Evolutionary conservation across 768 basidiomycete species (phyloP), one percentile per base, ranked within the genome.

Genomic region (Kwoniella sp.): DNA sequence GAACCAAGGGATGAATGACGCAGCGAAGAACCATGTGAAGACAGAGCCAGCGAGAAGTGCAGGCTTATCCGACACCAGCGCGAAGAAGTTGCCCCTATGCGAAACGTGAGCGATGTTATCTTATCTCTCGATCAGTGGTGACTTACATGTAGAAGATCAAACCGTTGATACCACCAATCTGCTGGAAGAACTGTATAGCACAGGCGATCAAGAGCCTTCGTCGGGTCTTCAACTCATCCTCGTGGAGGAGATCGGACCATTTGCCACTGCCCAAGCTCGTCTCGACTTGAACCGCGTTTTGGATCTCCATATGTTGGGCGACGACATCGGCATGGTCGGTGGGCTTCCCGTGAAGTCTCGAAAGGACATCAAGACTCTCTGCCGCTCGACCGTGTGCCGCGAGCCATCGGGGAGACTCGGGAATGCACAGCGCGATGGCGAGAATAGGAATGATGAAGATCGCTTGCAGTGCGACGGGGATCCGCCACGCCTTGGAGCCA

Each of bases 21-120:
- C 74, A 57, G 75, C 62, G 64, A 78, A 78, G 71, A 78, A 78
- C 74, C 76, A 78, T 12, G 71, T 75, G 63, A 76, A 76, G 13
- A 76, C 60, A 36, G 64, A 61, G 15, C 74, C 74, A 27, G 74
- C 61, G 9, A 76, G 60, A 1, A 76, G 61, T n/a, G 71, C 63
- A 9, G 69, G 59, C 9, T 56, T 51, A 48, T 72, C 65, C 15
- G 65, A 55, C 26, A 64, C 61, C 9, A 73, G 58, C 25, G 59
- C 64, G 44, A 76, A 58, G 49, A 73, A 66, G 5, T 60, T 68
- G n/a, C 68, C 65, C 24, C 67, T 61, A 26, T 8, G 6, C 4
- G 44, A 40, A 24, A 17, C 44, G 10, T 25, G 44, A 58, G 13
- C 55, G 25, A 9, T 15, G 25, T 58, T 9, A 47, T 10, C 21